phyloP scores from a whole-genome alignment of 2,329 filamentous ascomycete species.

The Claviceps purpurea region DNA sequence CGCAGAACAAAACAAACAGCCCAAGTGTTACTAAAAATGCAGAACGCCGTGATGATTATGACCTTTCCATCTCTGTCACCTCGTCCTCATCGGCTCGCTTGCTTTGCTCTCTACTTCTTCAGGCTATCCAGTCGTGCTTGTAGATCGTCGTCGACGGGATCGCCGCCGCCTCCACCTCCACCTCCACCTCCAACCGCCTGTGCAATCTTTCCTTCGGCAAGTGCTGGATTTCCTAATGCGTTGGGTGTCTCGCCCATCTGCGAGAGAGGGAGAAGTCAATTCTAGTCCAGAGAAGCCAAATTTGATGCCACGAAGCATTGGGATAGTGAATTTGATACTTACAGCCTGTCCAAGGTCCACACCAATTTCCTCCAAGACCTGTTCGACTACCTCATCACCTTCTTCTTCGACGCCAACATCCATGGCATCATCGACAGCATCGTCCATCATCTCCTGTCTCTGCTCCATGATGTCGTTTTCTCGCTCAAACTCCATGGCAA shows the following conservation, averaged over 20 bases:
- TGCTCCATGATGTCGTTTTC: conserved; percentile 99
- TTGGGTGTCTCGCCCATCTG: conserved; percentile 87
- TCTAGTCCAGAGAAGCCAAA: neutral
- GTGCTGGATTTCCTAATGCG: conserved; percentile 60
- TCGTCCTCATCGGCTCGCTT: conserved; percentile 11
- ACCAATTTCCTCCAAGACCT: conserved; percentile 92
- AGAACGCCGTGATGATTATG: neutral
- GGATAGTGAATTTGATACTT: conserved; percentile 23
- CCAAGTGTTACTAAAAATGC: neutral
- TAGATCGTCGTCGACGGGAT: conserved; percentile 75
- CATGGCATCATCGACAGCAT: conserved; percentile 93
- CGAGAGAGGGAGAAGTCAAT: conserved; percentile 6
- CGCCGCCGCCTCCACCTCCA: conserved; percentile 17
- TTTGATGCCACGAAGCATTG: neutral
- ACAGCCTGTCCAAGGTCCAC: conserved; percentile 84
- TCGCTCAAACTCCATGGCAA: conserved; percentile 97
- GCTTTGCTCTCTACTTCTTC: conserved; percentile 31
- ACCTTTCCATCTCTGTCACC: neutral
- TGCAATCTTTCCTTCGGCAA: conserved; percentile 65
- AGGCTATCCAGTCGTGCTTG: conserved; percentile 88
- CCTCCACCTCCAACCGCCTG: conserved; percentile 63
- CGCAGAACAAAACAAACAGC: neutral
- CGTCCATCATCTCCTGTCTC: conserved; percentile 98
- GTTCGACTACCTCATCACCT: conserved; percentile 91
- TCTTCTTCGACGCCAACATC: conserved; percentile 85